Conservation (phyloP, 1,139 yeast genomes). For the Sugiyamaella pinicola region DNA sequence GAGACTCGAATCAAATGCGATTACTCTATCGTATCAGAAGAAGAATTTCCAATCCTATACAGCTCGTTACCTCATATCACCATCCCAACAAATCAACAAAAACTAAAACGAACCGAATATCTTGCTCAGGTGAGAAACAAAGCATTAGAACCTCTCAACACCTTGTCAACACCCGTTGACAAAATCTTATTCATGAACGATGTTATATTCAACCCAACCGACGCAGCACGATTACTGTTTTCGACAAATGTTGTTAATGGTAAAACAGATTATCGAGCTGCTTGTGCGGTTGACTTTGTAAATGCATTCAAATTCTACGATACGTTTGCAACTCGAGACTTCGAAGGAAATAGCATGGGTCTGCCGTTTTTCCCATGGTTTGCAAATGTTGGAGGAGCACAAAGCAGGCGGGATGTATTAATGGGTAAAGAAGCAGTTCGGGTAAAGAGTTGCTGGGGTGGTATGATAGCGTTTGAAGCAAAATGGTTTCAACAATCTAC, state of each 20-base stretch:
- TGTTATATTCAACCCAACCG: constrained; percentile 25
- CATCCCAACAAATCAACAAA: constrained; percentile 13
- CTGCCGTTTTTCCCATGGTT: constrained; percentile 29
- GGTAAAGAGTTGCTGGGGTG: constrained; percentile 30
- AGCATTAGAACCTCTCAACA: constrained; percentile 23
- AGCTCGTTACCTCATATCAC: constrained; percentile 14
- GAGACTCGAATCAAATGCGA: constrained; percentile 20
- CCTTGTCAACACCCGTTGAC: constrained; percentile 16
- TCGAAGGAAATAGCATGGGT: constrained; percentile 27
- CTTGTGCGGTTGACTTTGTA: constrained; percentile 28
- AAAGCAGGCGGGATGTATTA: constrained; percentile 26
- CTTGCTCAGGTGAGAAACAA: constrained; percentile 27
- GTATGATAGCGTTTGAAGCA: constrained; percentile 29
- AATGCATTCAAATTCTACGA: constrained; percentile 29
- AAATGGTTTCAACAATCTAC: constrained; percentile 21
- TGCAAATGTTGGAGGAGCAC: constrained; percentile 22
- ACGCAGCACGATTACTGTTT: constrained; percentile 25
- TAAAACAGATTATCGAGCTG: constrained; percentile 25
- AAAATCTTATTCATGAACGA: constrained; percentile 27
- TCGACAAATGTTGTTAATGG: constrained; percentile 25
- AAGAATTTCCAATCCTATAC: constrained; percentile 18
- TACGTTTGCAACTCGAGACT: constrained; percentile 29
- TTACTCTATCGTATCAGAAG: constrained; percentile 23
- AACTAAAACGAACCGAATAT: constrained; percentile 25
- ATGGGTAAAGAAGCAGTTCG: constrained; percentile 26